Conservation (phyloP, 164 flowering plant species). For the Buxus sempervirens region DNA sequence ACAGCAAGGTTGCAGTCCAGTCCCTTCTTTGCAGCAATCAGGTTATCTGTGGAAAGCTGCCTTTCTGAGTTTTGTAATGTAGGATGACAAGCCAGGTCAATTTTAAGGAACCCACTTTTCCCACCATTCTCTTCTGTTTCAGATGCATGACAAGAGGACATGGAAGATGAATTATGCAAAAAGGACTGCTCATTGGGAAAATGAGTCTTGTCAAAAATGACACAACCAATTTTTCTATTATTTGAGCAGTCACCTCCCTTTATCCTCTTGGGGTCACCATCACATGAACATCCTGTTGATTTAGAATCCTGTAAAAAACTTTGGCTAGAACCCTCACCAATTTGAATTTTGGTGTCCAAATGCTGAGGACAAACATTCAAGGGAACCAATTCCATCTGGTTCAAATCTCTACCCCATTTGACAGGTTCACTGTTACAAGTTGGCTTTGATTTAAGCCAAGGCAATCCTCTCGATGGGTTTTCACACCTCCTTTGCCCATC, state of each 20-base stretch:
- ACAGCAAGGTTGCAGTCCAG: slow-evolving; percentile 9
- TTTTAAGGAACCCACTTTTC: slow-evolving; percentile 36
- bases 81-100: slow-evolving; percentile 48
- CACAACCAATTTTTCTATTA: slow-evolving; percentile 52
- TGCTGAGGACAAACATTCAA: slow-evolving; percentile 22
- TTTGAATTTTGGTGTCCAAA: slow-evolving; percentile 17
- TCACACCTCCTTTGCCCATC: slow-evolving; percentile 33
- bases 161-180: slow-evolving; percentile 14
- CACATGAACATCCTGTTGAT: slow-evolving; percentile 23
- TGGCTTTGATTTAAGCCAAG: slow-evolving; percentile 32
- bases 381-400: slow-evolving; percentile 18
- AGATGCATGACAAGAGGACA: slow-evolving; percentile 14
- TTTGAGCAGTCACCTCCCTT: slow-evolving; percentile 23
- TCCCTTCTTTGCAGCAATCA: slow-evolving; percentile 24
- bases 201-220: slow-evolving; percentile 40
- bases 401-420: slow-evolving; percentile 13
- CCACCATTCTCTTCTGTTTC: slow-evolving; percentile 21
- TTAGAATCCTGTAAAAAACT: slow-evolving; percentile 16
- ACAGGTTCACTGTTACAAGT: slow-evolving; percentile 12
- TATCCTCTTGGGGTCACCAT: slow-evolving; percentile 19
- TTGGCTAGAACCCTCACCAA: slow-evolving; percentile 17
- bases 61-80: slow-evolving; percentile 24
- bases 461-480: slow-evolving; percentile 16
- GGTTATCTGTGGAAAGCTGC: slow-evolving; percentile 16
- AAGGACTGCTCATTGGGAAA: slow-evolving; percentile 27